Evolutionary conservation across 768 basidiomycete species (phyloP).

Genomic region (Gymnopilus junonius): DNA sequence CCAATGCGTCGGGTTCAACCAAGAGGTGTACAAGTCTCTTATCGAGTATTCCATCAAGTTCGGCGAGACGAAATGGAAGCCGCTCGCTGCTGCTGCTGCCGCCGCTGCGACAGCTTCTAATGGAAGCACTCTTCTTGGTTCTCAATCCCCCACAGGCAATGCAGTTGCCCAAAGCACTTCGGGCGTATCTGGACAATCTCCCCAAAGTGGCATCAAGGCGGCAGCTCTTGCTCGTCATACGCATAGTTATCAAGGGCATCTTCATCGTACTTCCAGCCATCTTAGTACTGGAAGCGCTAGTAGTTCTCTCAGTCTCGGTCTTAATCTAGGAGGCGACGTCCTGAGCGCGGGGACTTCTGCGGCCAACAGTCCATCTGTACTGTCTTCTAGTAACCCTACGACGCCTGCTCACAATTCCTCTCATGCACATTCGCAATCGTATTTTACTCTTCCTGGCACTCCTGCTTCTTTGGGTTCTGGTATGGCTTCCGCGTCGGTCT

Average conservation of each 20-base stretch:
- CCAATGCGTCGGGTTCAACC: slow-evolving; percentile 79
- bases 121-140: slow-evolving; percentile 4
- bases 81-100: slow-evolving; percentile 17
- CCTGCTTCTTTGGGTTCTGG: slow-evolving; percentile 9
- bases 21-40: slow-evolving; percentile 63
- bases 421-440: not conserved
- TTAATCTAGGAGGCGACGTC: not conserved
- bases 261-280: slow-evolving; percentile 1
- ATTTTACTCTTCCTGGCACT: slow-evolving; percentile 2
- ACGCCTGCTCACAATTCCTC: not conserved
- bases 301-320: not conserved
- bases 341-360: not conserved
- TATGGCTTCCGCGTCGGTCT: slow-evolving; percentile 4
- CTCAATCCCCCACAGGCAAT: not conserved
- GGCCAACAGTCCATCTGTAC: not conserved
- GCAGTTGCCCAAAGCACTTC: slow-evolving; percentile 4
- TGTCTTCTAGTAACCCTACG: not conserved
- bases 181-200: not conserved
- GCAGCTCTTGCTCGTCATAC: not conserved
- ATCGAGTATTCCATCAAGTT: slow-evolving; percentile 65
- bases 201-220: not conserved
- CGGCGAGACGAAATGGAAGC: slow-evolving; percentile 42
- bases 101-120: slow-evolving; percentile 11
- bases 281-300: not conserved
- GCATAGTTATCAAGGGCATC: not conserved